These are phyloP conservation scores for Fraxinus pennsylvanica DNA, from an alignment of 257 asterid genomes.

Conservation along the genomic window DNA sequence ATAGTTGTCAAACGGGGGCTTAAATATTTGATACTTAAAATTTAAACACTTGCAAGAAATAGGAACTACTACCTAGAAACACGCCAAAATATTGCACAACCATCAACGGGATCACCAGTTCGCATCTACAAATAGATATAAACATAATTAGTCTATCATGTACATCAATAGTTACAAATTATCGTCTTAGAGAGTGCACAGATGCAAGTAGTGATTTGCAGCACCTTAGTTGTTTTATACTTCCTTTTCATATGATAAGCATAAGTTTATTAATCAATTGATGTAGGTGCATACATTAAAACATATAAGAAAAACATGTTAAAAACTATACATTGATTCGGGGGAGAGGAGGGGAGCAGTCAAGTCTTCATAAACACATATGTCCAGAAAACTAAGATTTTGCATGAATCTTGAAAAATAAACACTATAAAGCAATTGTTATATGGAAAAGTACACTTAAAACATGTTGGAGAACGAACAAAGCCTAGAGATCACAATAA, in stretches of 20 bases:
- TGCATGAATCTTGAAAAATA: background rate
- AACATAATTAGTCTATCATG: slow-evolving; percentile 25
- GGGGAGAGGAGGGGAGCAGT: too few relatives aligned
- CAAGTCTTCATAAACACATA: background rate
- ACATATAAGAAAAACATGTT: background rate
- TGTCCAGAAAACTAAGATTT: background rate
- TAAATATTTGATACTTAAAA: slow-evolving; percentile 18
- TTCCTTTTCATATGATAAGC: background rate
- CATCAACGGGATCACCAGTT: slow-evolving; percentile 85
- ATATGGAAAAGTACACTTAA: background rate
- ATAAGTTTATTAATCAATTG: background rate
- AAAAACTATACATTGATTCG: background rate
- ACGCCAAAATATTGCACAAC: slow-evolving; percentile 97
- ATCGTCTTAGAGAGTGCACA: slow-evolving; percentile 11
- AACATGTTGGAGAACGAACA: background rate
- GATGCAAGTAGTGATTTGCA: background rate
- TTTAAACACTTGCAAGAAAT: slow-evolving; percentile 20
- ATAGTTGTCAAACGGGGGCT: too few relatives aligned
- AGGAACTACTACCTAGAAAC: slow-evolving; percentile 56
- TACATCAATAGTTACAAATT: slow-evolving; percentile 7
- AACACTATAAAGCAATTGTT: background rate
- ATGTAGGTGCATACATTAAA: background rate
- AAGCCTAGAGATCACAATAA: background rate
- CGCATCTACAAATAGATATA: slow-evolving; percentile 64
- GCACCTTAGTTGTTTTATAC: slow-evolving; percentile 19